Evolutionary conservation across 2,329 filamentous ascomycete species (phyloP).

Genomic region (Trichoderma sp.): DNA sequence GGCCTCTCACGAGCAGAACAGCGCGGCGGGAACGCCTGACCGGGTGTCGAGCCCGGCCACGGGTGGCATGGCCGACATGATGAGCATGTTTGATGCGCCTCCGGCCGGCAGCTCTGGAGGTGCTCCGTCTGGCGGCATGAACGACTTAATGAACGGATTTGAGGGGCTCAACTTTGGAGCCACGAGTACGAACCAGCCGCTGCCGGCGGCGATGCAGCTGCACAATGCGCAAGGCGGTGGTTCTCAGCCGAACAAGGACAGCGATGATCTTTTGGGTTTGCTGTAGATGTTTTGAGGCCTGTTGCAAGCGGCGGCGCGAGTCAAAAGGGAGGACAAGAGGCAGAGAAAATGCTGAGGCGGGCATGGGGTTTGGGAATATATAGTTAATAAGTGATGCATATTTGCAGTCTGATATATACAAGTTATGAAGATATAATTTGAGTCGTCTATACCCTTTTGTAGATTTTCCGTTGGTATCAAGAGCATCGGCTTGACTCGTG

Average conservation of each 20-base stretch:
- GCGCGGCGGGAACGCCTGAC: conserved; percentile 64
- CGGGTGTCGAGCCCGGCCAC: conserved; percentile 65
- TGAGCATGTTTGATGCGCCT: conserved; percentile 70
- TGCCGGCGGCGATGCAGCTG: conserved; percentile 64
- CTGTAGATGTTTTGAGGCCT: conserved; percentile 38
- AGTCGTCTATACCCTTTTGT: neutral
- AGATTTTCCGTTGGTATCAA: neutral
- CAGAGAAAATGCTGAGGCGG: no score
- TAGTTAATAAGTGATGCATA: conserved; percentile 24
- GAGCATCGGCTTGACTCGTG: no score
- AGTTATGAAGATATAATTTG: conserved; percentile 13
- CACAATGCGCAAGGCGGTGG: conserved; percentile 41
- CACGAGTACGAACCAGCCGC: conserved; percentile 54
- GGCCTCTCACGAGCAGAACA: conserved; percentile 71
- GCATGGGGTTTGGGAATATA: conserved; percentile 23
- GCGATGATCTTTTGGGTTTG: conserved; percentile 60
- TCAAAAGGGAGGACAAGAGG: neutral
- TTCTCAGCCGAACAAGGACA: conserved; percentile 56
- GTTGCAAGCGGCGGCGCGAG: neutral
- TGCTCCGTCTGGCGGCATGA: conserved; percentile 61
- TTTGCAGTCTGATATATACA: conserved; percentile 25
- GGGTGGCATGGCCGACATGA: conserved; percentile 63
- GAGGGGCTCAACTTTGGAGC: conserved; percentile 72
- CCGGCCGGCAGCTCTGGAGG: conserved; percentile 50
- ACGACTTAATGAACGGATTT: conserved; percentile 90